Conservation (phyloP, 352 stramenopile genomes). For the Phytophthora hibernalis region DNA sequence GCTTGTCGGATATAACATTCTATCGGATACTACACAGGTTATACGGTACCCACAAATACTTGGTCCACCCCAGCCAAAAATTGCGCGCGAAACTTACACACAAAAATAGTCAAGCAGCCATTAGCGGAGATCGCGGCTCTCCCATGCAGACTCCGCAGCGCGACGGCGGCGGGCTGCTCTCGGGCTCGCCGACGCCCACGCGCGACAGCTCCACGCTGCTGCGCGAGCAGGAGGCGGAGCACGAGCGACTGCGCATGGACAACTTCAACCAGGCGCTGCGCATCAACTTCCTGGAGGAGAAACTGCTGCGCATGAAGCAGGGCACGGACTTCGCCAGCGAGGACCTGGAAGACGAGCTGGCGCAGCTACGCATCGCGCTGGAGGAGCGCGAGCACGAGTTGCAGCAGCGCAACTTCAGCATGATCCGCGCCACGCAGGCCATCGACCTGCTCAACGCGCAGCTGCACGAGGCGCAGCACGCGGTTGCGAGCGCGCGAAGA, state of each 20-base stretch:
- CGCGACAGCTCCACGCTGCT: conserved; percentile 47
- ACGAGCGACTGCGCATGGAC: conserved; percentile 69
- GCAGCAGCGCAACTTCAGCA: conserved; percentile 59
- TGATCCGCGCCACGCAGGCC: conserved; percentile 64
- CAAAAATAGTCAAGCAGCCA: too few species aligned
- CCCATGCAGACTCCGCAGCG: conserved; percentile 37
- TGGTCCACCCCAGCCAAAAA: too few species aligned
- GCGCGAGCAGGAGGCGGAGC: conserved; percentile 63
- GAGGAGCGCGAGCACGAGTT: conserved; percentile 75
- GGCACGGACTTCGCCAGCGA: conserved; percentile 66
- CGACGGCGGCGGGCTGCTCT: conserved; percentile 8
- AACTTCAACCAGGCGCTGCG: conserved; percentile 80
- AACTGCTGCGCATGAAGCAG: conserved; percentile 67
- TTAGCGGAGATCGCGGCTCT: too few species aligned
- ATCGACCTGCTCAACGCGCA: conserved; percentile 65
- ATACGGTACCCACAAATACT: too few species aligned
- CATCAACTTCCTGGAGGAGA: conserved; percentile 72
- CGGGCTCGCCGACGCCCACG: conserved; percentile 21
- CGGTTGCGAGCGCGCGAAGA: conserved; percentile 37
- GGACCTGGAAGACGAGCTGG: conserved; percentile 67
- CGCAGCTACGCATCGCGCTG: conserved; percentile 60
- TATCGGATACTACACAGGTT: too few species aligned
- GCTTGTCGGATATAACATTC: too few species aligned
- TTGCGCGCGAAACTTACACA: too few species aligned
- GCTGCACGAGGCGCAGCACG: conserved; percentile 39